Evolutionary conservation across 441 rosid species (phyloP).

Genomic region (Jatropha multifida): DNA sequence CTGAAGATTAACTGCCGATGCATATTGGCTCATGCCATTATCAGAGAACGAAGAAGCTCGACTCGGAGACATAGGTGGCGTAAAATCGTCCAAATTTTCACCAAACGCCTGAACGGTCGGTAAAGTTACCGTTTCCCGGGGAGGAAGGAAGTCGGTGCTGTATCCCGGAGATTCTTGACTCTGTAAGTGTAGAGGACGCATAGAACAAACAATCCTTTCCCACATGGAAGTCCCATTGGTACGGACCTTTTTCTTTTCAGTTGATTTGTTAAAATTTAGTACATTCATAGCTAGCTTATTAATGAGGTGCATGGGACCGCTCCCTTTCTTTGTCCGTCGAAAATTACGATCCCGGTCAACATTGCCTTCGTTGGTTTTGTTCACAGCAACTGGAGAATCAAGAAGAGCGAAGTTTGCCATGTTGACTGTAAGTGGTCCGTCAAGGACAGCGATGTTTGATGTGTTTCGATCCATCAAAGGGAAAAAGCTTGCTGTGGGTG

Average conservation of each 20-base stretch:
- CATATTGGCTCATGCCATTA: constrained; percentile 36
- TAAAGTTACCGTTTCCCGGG: not conserved
- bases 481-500: not conserved
- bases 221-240: constrained; percentile 26
- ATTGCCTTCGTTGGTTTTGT: constrained; percentile 13
- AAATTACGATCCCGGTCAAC: not conserved
- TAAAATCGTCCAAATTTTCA: constrained; percentile 31
- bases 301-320: constrained; percentile 37
- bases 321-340: constrained; percentile 33
- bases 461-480: not conserved
- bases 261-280: constrained; percentile 32
- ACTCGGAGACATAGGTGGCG: constrained; percentile 35
- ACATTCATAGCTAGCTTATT: constrained; percentile 44
- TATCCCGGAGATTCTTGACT: constrained; percentile 30
- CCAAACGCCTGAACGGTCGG: not conserved
- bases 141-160: not conserved
- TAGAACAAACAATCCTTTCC: constrained; percentile 49
- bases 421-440: not conserved
- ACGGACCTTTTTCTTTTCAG: constrained; percentile 32
- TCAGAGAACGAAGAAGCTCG: constrained; percentile 19
- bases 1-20: constrained; percentile 44
- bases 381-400: not conserved
- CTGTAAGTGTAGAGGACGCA: constrained; percentile 49
- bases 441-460: not conserved
- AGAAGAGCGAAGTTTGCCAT: not conserved